A percentile compares a stretch with the other conserved stretches of the same genome.
These are phyloP conservation scores for Blastocystis sp. DNA, from an alignment of 352 stramenopile species.

Conservation along the genomic window DNA sequence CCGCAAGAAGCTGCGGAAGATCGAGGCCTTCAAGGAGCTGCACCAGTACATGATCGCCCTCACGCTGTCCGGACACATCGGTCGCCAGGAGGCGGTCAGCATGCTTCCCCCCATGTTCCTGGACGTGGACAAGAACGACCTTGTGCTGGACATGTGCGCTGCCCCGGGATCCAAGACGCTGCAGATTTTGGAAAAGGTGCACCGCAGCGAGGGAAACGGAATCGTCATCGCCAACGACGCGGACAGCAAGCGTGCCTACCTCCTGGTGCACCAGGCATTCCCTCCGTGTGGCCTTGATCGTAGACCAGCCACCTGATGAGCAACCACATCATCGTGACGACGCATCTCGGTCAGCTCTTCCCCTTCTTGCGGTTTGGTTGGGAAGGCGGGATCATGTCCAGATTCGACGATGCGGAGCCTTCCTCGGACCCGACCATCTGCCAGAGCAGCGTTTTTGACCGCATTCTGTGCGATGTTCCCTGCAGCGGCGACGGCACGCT, in stretches of 20 bases:
- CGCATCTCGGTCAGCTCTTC: conserved; percentile 89
- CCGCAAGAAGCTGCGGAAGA: conserved; percentile 74
- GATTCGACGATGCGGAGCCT: not conserved
- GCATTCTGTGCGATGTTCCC: conserved; percentile 94
- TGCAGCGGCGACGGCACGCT: conserved; percentile 96
- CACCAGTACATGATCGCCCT: conserved; percentile 92
- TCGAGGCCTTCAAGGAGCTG: conserved; percentile 86
- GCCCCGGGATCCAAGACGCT: conserved; percentile 97
- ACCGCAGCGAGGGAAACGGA: conserved; percentile 74
- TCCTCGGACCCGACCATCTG: not conserved
- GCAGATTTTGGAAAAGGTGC: conserved; percentile 89
- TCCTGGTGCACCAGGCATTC: conserved; percentile 91
- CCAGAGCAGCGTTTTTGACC: conserved; percentile 84
- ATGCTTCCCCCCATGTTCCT: conserved; percentile 97
- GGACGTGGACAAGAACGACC: conserved; percentile 79
- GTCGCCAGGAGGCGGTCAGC: conserved; percentile 93
- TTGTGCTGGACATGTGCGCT: conserved; percentile 92
- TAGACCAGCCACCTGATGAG: conserved; percentile 74
- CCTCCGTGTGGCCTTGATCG: not conserved
- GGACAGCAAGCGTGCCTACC: conserved; percentile 92
- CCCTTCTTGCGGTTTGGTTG: conserved; percentile 77
- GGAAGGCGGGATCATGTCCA: not conserved
- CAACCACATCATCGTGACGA: conserved; percentile 88
- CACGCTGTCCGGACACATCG: conserved; percentile 87
- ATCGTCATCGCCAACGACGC: conserved; percentile 93